A percentile compares a stretch with the other conserved stretches of the same genome.
These are phyloP conservation scores for Thermomucor indicae-seudaticae DNA, from an alignment of 371 early-diverging fungal species.

Conservation along the genomic window DNA sequence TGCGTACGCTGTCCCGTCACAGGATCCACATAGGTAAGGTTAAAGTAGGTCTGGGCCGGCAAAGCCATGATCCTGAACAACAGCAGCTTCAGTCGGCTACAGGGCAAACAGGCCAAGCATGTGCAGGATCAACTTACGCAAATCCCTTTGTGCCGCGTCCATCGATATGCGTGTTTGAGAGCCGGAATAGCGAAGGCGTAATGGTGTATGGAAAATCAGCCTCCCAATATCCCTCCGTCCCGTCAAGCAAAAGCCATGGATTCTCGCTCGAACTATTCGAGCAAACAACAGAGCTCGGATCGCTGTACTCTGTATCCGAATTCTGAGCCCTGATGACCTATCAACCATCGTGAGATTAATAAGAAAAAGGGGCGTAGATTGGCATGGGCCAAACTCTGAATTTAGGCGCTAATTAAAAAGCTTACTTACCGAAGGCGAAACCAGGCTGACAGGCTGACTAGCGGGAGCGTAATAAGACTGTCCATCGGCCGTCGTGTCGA, in stretches of 20 bases:
- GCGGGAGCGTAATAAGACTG: constrained; percentile 31
- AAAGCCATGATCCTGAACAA: constrained; percentile 42
- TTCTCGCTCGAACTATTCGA: constrained; percentile 26
- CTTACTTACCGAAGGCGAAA: constrained; percentile 23
- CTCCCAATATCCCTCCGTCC: constrained; percentile 62
- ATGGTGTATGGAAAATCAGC: constrained; percentile 52
- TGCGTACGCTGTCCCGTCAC: constrained; percentile 24
- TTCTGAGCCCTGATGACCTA: constrained; percentile 22
- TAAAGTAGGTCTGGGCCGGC: constrained; percentile 39
- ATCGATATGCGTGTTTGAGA: constrained; percentile 56
- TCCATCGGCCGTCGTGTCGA: constrained; percentile 43
- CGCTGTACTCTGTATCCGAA: constrained; percentile 28
- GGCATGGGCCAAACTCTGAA: no score
- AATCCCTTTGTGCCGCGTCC: constrained; percentile 69
- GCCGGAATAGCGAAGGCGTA: constrained; percentile 64
- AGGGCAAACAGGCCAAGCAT: no score
- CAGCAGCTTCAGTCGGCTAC: no score
- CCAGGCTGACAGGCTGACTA: constrained; percentile 35
- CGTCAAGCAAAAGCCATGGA: constrained; percentile 64
- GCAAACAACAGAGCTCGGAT: constrained; percentile 51
- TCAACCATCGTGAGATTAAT: constrained; percentile 4
- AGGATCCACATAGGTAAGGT: constrained; percentile 65
- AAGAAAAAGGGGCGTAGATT: no score
- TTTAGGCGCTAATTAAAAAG: constrained; percentile 1
- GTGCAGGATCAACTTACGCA: constrained; percentile 31